phyloP scores from a whole-genome alignment of 208 protist species.

The Novymonas esmeraldas region DNA sequence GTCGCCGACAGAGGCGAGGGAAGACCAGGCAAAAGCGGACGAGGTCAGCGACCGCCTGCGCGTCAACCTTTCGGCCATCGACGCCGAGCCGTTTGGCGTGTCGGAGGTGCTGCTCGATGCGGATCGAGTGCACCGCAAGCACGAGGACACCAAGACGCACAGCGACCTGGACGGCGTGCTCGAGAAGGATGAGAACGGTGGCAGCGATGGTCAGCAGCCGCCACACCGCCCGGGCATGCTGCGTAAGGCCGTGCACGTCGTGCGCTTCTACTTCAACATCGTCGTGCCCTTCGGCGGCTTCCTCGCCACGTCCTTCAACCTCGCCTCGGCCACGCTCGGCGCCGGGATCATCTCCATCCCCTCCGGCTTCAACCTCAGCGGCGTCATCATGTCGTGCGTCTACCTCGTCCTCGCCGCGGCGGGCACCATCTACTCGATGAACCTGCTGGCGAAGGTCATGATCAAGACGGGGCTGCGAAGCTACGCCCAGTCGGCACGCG shows the following conservation, averaged over 20 bases:
- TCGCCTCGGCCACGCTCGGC: constrained; percentile 51
- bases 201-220: background rate
- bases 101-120: constrained; percentile 20
- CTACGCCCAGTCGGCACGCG: constrained; percentile 44
- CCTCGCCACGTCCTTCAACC: constrained; percentile 48
- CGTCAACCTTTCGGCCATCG: constrained; percentile 27
- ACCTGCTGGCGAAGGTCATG: constrained; percentile 44
- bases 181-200: constrained; percentile 5
- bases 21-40: constrained; percentile 15
- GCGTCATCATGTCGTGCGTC: constrained; percentile 48
- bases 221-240: background rate
- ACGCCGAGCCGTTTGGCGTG: constrained; percentile 10
- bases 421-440: constrained; percentile 58
- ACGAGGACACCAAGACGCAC: background rate
- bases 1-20: background rate
- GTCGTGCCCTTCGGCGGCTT: constrained; percentile 59
- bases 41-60: constrained; percentile 28
- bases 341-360: constrained; percentile 70
- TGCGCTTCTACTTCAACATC: constrained; percentile 24
- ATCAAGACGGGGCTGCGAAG: constrained; percentile 38
- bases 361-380: constrained; percentile 54
- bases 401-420: constrained; percentile 44
- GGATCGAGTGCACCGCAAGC: constrained; percentile 12
- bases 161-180: constrained; percentile 16
- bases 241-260: constrained; percentile 26